Percentiles rank a stretch among this genome's conserved stretches.
phyloP scores from a whole-genome alignment of 306 rosid genomes.

The Comarum palustre region DNA sequence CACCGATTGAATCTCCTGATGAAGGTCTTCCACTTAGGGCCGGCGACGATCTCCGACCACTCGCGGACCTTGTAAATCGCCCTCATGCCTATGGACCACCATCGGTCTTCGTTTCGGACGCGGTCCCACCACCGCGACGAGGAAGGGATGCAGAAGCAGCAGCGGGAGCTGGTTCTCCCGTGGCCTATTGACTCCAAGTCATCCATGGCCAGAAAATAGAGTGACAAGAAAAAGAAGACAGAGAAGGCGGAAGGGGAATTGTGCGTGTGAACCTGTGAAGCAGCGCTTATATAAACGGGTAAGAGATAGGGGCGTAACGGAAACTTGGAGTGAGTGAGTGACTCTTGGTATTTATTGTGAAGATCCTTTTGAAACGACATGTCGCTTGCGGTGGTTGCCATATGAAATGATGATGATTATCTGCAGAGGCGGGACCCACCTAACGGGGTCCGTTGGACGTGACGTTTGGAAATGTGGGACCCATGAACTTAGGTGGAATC shows the following conservation, averaged over 20 bases:
- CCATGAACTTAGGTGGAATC: neutral
- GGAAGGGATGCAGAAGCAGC: slow-evolving; percentile 62
- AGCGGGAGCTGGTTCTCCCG: slow-evolving; percentile 38
- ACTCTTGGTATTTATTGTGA: neutral
- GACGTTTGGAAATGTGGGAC: slow-evolving; percentile 3
- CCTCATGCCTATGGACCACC: slow-evolving; percentile 66
- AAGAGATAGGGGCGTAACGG: slow-evolving; percentile 21
- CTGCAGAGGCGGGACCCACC: neutral
- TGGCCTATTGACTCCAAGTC: slow-evolving; percentile 37
- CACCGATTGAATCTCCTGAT: slow-evolving; percentile 64
- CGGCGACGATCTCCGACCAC: slow-evolving; percentile 95
- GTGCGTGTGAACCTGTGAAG: neutral
- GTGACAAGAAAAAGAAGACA: too few relatives aligned
- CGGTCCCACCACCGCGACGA: slow-evolving; percentile 69
- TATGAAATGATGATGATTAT: too few relatives aligned
- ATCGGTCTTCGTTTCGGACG: slow-evolving; percentile 39
- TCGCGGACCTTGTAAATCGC: slow-evolving; percentile 68
- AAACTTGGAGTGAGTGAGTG: slow-evolving; percentile 7
- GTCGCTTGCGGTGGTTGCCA: slow-evolving; percentile 7
- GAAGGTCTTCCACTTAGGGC: slow-evolving; percentile 93
- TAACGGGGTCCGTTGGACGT: neutral
- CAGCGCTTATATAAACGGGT: neutral
- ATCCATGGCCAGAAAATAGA: slow-evolving; percentile 6
- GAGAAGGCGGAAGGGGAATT: neutral
- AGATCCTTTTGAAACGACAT: slow-evolving; percentile 6